A percentile compares a stretch with the other conserved stretches of the same genome.
Evolutionary conservation across 169 alveolate genomes (phyloP).

Genomic region (Plasmodium vinckei): DNA sequence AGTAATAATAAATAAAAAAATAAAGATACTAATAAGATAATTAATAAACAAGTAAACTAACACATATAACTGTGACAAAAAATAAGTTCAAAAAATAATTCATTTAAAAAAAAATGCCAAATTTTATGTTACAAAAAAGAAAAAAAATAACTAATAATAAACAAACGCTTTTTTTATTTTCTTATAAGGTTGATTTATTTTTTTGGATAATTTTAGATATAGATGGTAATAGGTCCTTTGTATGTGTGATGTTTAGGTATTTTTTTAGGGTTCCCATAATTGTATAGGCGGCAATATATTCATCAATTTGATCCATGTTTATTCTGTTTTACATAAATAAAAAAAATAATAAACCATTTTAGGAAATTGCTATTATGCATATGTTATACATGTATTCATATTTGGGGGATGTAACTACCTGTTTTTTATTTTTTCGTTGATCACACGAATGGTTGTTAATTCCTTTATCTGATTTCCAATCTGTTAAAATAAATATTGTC

Average conservation of each 20-base stretch:
- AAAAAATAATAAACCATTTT: not conserved
- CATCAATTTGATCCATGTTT: conserved; percentile 62
- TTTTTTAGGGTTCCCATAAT: conserved; percentile 63
- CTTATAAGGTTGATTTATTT: conserved; percentile 5
- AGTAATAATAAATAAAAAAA: conserved; percentile 9
- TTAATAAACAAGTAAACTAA: not conserved
- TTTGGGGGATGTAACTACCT: conserved; percentile 8
- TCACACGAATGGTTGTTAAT: conserved; percentile 22
- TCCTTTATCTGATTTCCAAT: conserved; percentile 57
- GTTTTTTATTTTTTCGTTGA: conserved; percentile 63
- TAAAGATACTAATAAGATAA: too few species aligned
- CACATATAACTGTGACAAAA: conserved; percentile 5
- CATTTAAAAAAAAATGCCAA: not conserved
- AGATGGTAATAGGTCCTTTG: conserved; percentile 73
- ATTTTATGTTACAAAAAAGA: too few species aligned
- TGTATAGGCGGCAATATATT: conserved; percentile 72
- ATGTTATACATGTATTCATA: not conserved
- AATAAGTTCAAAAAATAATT: not conserved
- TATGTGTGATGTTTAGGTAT: conserved; percentile 55
- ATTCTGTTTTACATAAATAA: conserved; percentile 1
- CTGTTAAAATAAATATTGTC: conserved; percentile 10
- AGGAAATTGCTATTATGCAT: not conserved
- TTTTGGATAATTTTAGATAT: conserved; percentile 72
- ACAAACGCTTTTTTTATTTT: too few species aligned
- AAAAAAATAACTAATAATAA: too few species aligned